Conservation (phyloP, 2,329 filamentous ascomycete species). For the Stemphylium lycopersici region DNA sequence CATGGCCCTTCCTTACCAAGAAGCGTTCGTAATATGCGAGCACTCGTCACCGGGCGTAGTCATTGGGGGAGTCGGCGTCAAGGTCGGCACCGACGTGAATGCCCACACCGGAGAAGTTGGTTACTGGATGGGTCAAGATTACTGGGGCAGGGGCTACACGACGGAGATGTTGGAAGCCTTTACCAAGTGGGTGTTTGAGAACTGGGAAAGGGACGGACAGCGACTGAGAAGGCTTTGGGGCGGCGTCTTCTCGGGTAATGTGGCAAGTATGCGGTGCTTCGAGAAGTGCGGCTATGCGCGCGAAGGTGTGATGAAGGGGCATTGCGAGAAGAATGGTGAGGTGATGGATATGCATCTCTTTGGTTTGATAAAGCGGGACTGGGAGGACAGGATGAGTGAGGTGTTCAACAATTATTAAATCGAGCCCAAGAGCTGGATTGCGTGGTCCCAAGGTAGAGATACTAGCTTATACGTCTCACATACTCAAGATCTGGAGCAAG, state of each 20-base stretch:
- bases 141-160: constrained; percentile 46
- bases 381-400: constrained; percentile 23
- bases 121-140: constrained; percentile 50
- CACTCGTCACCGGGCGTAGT: constrained; percentile 15
- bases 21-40: constrained; percentile 29
- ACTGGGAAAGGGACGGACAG: constrained; percentile 29
- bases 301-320: constrained; percentile 47
- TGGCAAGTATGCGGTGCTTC: constrained; percentile 45
- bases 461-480: too few relatives aligned
- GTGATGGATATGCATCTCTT: constrained; percentile 41
- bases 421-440: background rate
- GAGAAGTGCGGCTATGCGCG: constrained; percentile 47
- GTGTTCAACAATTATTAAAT: background rate
- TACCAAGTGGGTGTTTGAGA: constrained; percentile 43
- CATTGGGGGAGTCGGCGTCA: constrained; percentile 50
- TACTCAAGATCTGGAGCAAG: too few relatives aligned
- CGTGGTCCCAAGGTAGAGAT: too few relatives aligned
- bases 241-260: constrained; percentile 40
- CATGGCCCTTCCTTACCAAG: constrained; percentile 13
- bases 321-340: constrained; percentile 45
- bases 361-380: constrained; percentile 44
- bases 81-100: constrained; percentile 43
- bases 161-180: constrained; percentile 43
- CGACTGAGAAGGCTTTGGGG: constrained; percentile 40
- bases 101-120: constrained; percentile 50